phyloP scores from a whole-genome alignment of 768 basidiomycete species.

The Leccinum barrowsii region DNA sequence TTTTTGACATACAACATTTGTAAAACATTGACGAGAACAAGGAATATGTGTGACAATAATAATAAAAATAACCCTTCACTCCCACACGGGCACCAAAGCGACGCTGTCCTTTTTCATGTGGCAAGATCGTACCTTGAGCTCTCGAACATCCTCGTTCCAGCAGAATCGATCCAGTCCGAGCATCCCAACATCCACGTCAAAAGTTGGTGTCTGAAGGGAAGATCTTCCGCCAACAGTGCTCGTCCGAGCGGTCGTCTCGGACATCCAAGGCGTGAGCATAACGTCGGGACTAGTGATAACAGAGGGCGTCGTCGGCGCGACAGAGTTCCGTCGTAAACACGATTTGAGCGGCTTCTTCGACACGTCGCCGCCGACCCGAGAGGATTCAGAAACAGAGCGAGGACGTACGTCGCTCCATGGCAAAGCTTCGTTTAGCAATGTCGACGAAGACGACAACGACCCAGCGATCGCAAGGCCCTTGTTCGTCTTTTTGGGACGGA shows the following conservation, averaged over 20 bases:
- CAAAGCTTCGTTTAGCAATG: not conserved
- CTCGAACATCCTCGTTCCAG: conserved; percentile 17
- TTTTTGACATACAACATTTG: not conserved
- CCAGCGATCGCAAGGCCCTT: conserved; percentile 6
- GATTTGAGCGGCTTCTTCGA: conserved; percentile 12
- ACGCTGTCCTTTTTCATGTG: conserved; percentile 22
- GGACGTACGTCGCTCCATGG: not conserved
- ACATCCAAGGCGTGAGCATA: not conserved
- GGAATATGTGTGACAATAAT: not conserved
- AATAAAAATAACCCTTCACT: not conserved
- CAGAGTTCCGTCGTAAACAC: conserved; percentile 6
- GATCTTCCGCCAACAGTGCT: not conserved
- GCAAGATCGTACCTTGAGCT: conserved; percentile 5
- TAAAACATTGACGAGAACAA: not conserved
- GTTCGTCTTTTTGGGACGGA: conserved; percentile 1
- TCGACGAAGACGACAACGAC: not conserved
- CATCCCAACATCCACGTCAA: conserved; percentile 20
- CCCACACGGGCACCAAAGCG: conserved; percentile 19
- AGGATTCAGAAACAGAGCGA: not conserved
- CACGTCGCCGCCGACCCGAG: not conserved
- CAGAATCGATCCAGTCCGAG: conserved; percentile 25
- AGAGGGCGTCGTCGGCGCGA: not conserved
- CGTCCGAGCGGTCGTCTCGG: conserved; percentile 1
- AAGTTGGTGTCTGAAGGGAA: conserved; percentile 17
- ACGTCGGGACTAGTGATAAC: not conserved